A percentile compares a stretch with the other conserved stretches of the same genome.
These are phyloP conservation scores for Periconia macrospinosa DNA, from an alignment of 2,329 filamentous ascomycete genomes.

Conservation along the genomic window DNA sequence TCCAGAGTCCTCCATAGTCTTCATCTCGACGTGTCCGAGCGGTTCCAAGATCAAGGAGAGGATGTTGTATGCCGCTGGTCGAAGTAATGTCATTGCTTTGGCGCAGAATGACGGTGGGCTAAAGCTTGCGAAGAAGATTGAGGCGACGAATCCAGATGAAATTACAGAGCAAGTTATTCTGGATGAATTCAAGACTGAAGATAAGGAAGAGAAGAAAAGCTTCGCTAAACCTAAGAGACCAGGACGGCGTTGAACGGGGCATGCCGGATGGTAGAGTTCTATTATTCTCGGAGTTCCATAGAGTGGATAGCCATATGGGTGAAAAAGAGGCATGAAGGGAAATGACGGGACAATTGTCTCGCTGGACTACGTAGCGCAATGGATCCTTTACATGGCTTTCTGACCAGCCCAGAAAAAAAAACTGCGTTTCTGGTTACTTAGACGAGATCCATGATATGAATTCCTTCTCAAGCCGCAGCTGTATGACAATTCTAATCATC, in stretches of 20 bases:
- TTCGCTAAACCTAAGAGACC: slow-evolving; percentile 82
- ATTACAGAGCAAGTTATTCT: slow-evolving; percentile 68
- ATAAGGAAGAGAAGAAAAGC: slow-evolving; percentile 66
- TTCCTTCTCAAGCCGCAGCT: no score
- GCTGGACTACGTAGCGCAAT: no score
- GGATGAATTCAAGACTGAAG: slow-evolving; percentile 70
- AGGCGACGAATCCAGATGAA: slow-evolving; percentile 67
- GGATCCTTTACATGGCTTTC: no score
- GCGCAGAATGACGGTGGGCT: slow-evolving; percentile 69
- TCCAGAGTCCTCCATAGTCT: slow-evolving; percentile 62
- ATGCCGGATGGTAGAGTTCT: no score
- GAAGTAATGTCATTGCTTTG: slow-evolving; percentile 62
- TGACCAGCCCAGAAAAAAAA: no score
- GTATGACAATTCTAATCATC: slow-evolving; percentile 11
- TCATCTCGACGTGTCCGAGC: slow-evolving; percentile 80
- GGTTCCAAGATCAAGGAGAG: slow-evolving; percentile 76
- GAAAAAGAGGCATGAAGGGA: no score
- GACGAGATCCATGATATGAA: no score
- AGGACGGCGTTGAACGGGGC: slow-evolving; percentile 55
- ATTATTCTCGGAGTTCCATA: no score
- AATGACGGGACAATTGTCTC: no score
- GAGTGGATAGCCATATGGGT: no score
- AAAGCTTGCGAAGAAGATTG: slow-evolving; percentile 68
- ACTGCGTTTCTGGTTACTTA: no score
- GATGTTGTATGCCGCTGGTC: slow-evolving; percentile 76